Base-by-base conservation (phyloP, 768 basidiomycete genomes). In the Phanerochaete sordida region DNA sequence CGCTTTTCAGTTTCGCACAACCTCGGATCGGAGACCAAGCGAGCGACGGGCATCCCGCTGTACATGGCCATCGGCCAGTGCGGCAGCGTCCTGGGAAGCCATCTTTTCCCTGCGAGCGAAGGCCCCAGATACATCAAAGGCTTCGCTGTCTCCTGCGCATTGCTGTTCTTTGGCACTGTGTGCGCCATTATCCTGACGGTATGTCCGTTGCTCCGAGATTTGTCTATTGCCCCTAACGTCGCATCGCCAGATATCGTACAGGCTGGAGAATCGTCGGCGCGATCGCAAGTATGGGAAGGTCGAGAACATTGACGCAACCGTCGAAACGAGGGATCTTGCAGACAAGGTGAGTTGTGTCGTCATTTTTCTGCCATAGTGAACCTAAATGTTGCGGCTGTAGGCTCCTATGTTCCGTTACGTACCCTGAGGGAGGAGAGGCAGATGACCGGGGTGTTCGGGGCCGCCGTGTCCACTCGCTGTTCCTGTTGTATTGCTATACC, bases 21-120 rank as follows among this genome's bases (percentile, higher is more conserved):
- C 44, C 65, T 78, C 1, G 78, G 76, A 19, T 78, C 79, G 1
- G 79, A 80, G 62, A 75, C 77, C n/a, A 78, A 80, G 63, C 70
- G 74, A 21, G 79, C 78, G 11, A 64, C 78, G 0, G 76, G 78
- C 0, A 68, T 77, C 59, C 76, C 78, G 3, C 67, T 79, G 56
- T 77, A 75, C 51, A 74, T 75, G 56, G 71, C 75, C 6, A 76
- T 79, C 30, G 79, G 78, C 7, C 78, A 79, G 64, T 65, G 58
- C n/a, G 78, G 77, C 3, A 73, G 73, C 46, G 72, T 78, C 37
- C 59, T 77, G 7, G 76, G 75, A 16, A 77, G 78, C 3, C 75
- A 79, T 53, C 60, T 79, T 30, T 79, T 76, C 63, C 79, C 78
- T 3, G 58, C 74, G 16, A 72, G 74, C 0, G 75, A 77, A 30